Evolutionary conservation across 257 asterid species (phyloP).

Genomic region (Penstemon davidsonii): DNA sequence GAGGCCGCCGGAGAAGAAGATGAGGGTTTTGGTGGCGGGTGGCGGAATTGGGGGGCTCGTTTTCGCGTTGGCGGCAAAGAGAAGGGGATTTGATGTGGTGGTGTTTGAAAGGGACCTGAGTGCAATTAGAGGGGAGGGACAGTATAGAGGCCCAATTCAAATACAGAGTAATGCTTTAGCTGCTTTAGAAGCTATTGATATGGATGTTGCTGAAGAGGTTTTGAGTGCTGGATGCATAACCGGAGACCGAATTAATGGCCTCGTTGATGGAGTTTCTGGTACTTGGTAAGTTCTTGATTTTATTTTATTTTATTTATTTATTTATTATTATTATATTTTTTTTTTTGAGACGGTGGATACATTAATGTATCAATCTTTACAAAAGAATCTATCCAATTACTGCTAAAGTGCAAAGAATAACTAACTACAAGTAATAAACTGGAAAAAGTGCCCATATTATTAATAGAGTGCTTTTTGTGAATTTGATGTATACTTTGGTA

Average conservation of each 20-base stretch:
- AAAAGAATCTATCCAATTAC: too few relatives aligned
- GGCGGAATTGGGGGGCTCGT: conserved; percentile 97
- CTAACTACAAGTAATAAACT: too few relatives aligned
- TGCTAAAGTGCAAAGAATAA: too few relatives aligned
- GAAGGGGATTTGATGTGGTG: conserved; percentile 78
- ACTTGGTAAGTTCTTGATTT: conserved; percentile 54
- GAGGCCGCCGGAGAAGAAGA: conserved; percentile 44
- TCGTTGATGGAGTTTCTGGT: conserved; percentile 87
- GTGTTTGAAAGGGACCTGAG: conserved; percentile 97
- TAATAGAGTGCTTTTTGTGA: too few relatives aligned
- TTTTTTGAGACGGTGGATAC: too few relatives aligned
- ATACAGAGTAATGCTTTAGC: conserved; percentile 96
- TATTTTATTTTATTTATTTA: background rate
- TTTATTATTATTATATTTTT: too few relatives aligned
- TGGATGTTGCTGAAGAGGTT: conserved; percentile 80
- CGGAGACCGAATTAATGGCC: conserved; percentile 90
- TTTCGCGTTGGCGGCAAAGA: conserved; percentile 86
- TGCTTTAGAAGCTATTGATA: conserved; percentile 88
- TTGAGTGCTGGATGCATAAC: conserved; percentile 83
- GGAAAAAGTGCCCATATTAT: too few relatives aligned
- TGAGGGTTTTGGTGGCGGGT: conserved; percentile 85
- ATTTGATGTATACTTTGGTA: too few relatives aligned
- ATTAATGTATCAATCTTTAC: too few relatives aligned
- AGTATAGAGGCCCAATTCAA: conserved; percentile 94
- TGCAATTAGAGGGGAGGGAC: conserved; percentile 95